Evolutionary conservation across 805 yeast genomes (phyloP), one percentile per base, ranked within the genome.

Genomic region (Suhomyces pyralidae): DNA sequence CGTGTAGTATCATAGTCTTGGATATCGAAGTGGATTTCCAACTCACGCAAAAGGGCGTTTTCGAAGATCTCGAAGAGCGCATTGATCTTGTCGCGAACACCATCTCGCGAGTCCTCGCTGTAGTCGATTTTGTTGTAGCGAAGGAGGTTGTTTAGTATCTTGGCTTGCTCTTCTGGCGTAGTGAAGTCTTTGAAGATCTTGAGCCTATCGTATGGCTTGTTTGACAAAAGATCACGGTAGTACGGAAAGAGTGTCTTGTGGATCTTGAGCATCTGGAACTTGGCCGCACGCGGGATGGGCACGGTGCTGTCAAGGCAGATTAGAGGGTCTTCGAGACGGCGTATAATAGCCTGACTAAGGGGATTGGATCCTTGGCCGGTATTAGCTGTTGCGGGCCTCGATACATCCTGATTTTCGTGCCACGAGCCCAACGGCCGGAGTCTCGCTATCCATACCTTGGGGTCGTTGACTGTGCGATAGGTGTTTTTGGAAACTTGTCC

Each of bases 21-120:
- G 1, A 74, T 61, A 44, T 79, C 81, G 54, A 79, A 77, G 55
- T 79, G 84, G 28, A 76, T 67, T 49, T 87, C 92, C 53, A 88
- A 76, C 62, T 90, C 96, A 45, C 82, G 68, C 14, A 89, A 64
- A 7, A 87, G 76, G 0, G 94, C 88, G 62, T 80, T 86, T 40
- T 86, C 85, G 62, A 90, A 88, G 17, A 88, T 73, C 60, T 86
- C 93, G 38, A 83, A 65, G 10, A 85, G 73, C 3, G 86, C 76
- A 36, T 76, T 78, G 46, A 86, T 67, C 54, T 81, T 78, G 60
- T 63, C 76, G 58, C 63, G 71, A 54, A 60, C 70, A 46, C 55
- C 51, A 51, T 53, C 62, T 59, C 69, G 60, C 14, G 66, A 61
- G 43, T 55, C 70, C 60, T 62, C 70, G 46, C 61, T 58, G 40